Base-by-base conservation (phyloP, 768 basidiomycete genomes). In the Boletus reticulatus region DNA sequence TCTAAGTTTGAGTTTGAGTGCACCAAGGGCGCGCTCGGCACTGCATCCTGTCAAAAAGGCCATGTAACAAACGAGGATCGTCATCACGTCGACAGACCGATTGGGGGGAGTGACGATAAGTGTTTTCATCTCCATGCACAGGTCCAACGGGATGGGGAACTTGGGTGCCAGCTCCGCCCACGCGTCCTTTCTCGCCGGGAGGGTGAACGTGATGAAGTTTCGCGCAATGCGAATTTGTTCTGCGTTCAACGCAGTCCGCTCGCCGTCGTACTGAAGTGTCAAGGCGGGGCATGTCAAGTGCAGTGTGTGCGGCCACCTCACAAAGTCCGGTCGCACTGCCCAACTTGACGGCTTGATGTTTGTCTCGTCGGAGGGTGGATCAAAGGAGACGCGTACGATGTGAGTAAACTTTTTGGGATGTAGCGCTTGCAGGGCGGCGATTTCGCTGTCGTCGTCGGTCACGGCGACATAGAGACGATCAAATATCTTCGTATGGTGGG, bases 361-460 rank as follows among this genome's bases (percentile, higher is more conserved):
- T 22, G 22, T 3, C 12, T 14, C 4, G 16, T 36, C 36, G 13
- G 36, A 36, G 36, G 36, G 36, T 6, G 36, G 36, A 36, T 36
- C 36, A 16, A 36, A 36, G 4, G 16, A 12, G 13, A 36, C 16
- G 36, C 36, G 36, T 12, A 36, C 13, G 16, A 36, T 16, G 36
- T 36, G 55, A 8, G 39, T 56, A 11, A 56, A 59, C 14, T 8
- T 14, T 9, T 43, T 31, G 22, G 24, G 4, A 4, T 29, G 5
- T 6, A 14, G 31, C 0, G 55, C 56, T 22, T 42, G 42, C 42
- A 59, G 10, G 29, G 36, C 50, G 12, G 42, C 34, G 11, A 59
- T 56, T 11, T 56, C 50, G 59, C 1, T 17, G 38, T 51, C 50
- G 19, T 59, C 20, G 37, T 59, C 50, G 11, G 50, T 38, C 7